Percentiles rank a stretch among this genome's conserved stretches.
Evolutionary conservation across 371 early-diverging fungal species (phyloP).

Genomic region (Lichtheimia ramosa): DNA sequence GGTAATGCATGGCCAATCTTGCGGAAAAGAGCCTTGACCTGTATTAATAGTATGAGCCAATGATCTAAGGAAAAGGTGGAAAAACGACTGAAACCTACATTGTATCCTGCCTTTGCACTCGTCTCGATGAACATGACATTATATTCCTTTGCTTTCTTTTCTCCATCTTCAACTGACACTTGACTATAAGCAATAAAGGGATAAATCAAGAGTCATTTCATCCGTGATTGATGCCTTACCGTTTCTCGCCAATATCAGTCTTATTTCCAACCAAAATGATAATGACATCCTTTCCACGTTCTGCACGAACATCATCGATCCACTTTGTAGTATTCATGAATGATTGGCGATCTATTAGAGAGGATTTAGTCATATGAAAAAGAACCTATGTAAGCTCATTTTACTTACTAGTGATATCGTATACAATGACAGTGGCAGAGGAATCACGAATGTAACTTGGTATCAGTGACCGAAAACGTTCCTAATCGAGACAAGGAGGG

Average conservation of each 20-base stretch:
- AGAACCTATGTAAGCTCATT: not conserved
- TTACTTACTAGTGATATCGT: slow-evolving; percentile 87
- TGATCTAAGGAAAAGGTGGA: not conserved
- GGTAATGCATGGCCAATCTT: slow-evolving; percentile 92
- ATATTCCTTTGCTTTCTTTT: slow-evolving; percentile 87
- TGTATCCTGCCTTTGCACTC: slow-evolving; percentile 91
- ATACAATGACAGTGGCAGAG: slow-evolving; percentile 97
- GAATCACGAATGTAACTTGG: slow-evolving; percentile 99
- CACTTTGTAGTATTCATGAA: slow-evolving; percentile 93
- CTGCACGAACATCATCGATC: slow-evolving; percentile 96
- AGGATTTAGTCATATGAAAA: not conserved
- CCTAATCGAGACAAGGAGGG: slow-evolving; percentile 42
- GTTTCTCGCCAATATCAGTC: slow-evolving; percentile 88
- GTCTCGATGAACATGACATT: slow-evolving; percentile 94
- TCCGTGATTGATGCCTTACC: slow-evolving; percentile 38
- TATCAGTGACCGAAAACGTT: slow-evolving; percentile 96
- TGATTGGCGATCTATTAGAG: slow-evolving; percentile 54
- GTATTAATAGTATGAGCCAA: not conserved
- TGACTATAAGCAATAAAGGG: not conserved
- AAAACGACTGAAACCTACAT: slow-evolving; percentile 40
- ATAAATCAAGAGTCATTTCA: no score
- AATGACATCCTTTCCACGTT: slow-evolving; percentile 93
- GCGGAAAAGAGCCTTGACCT: slow-evolving; percentile 84
- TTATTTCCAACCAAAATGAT: slow-evolving; percentile 98
- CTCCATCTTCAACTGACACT: slow-evolving; percentile 90